Percentiles rank a stretch among this genome's conserved stretches.
Conservation (phyloP, 805 yeast species). For the Blastobotrys peoriensis region DNA sequence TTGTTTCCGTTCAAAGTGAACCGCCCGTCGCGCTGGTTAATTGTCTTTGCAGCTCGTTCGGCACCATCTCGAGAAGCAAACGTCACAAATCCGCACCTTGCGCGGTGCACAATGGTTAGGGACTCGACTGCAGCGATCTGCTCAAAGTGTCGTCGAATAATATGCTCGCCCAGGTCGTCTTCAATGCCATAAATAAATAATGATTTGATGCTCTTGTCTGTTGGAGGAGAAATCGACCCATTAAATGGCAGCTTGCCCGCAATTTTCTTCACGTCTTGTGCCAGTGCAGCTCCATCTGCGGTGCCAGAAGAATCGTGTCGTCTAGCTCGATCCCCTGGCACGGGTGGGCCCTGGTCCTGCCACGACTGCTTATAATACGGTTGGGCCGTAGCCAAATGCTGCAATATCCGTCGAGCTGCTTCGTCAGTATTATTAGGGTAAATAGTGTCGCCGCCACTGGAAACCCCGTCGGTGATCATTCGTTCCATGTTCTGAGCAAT, state of each 20-base stretch:
- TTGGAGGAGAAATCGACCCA: slow-evolving; percentile 46
- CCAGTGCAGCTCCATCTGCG: slow-evolving; percentile 14
- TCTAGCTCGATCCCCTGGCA: slow-evolving; percentile 1
- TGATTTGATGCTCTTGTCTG: slow-evolving; percentile 41
- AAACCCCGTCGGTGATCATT: slow-evolving; percentile 21
- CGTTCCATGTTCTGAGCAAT: slow-evolving; percentile 45
- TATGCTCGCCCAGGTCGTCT: slow-evolving; percentile 59
- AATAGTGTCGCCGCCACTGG: slow-evolving; percentile 14
- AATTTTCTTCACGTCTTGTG: slow-evolving; percentile 45
- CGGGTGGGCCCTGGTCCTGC: neutral
- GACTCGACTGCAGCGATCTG: slow-evolving; percentile 43
- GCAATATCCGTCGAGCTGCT: slow-evolving; percentile 47
- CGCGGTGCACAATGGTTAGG: slow-evolving; percentile 47
- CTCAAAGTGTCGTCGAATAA: slow-evolving; percentile 46
- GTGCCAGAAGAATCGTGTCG: slow-evolving; percentile 7
- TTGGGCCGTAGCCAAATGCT: slow-evolving; percentile 37
- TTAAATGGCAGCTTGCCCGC: slow-evolving; percentile 62
- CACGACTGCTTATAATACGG: slow-evolving; percentile 23
- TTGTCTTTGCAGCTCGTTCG: slow-evolving; percentile 32
- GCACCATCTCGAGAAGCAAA: slow-evolving; percentile 48
- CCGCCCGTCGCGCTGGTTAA: slow-evolving; percentile 15
- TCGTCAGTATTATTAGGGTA: slow-evolving; percentile 30
- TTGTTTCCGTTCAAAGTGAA: slow-evolving; percentile 26
- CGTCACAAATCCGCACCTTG: slow-evolving; percentile 60
- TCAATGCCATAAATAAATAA: slow-evolving; percentile 74